phyloP scores from a whole-genome alignment of 257 asterid genomes.

The Handroanthus guayacan region DNA sequence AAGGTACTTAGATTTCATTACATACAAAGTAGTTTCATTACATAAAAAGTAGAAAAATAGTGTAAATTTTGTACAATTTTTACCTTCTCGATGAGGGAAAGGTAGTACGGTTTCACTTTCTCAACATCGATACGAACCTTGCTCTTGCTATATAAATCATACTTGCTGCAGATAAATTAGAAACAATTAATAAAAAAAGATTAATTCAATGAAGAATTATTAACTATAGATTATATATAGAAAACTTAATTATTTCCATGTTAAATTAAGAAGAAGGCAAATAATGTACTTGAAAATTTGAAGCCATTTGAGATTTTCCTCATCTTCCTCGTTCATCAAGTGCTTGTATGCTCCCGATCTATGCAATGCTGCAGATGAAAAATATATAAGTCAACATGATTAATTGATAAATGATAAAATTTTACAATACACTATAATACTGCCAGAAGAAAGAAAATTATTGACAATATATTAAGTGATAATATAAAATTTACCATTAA shows the following conservation, averaged over 20 bases:
- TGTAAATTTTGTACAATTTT: background rate
- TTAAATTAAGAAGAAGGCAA: background rate
- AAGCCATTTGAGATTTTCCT: conserved; percentile 75
- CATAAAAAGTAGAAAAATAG: background rate
- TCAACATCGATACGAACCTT: conserved; percentile 71
- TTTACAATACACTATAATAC: too few species aligned
- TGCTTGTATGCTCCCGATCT: conserved; percentile 69
- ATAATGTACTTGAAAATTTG: conserved; percentile 60
- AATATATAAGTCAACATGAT: background rate
- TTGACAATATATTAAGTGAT: too few species aligned
- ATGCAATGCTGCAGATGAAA: conserved; percentile 67
- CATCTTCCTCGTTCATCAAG: conserved; percentile 76
- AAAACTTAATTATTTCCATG: too few species aligned
- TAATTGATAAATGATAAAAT: background rate
- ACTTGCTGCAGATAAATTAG: conserved; percentile 55
- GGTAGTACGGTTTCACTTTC: conserved; percentile 77
- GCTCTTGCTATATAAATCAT: conserved; percentile 86
- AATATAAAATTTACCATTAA: too few species aligned
- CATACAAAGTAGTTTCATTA: background rate
- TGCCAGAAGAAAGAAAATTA: too few species aligned
- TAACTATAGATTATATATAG: too few species aligned
- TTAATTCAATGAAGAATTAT: too few species aligned
- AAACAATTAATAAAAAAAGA: background rate
- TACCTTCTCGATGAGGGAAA: conserved; percentile 80
- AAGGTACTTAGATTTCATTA: background rate